Base-by-base conservation (phyloP, 1,139 yeast genomes). In the Pichia sp. region DNA sequence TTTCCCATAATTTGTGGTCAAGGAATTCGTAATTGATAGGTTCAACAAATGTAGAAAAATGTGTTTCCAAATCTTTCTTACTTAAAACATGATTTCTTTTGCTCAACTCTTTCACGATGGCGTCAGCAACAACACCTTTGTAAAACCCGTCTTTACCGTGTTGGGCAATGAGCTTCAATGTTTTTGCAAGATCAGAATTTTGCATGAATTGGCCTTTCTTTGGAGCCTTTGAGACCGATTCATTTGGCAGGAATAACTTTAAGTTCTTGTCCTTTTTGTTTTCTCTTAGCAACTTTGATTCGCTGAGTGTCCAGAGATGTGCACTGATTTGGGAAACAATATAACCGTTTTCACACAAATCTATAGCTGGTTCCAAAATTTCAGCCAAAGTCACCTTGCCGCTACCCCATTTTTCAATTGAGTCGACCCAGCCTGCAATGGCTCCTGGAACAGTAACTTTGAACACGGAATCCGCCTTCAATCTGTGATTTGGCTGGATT, bases 371-470 rank as follows among this genome's bases (percentile, higher is more conserved):
- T 55, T 76, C 76, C 44, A 87, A 71, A 40, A 86, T 75, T 57
- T 87, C 84, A 4, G 67, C 78, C 63, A 87, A 70, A 0, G 81
- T 63, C 15, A 87, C 81, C 10, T 80, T 81, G 1, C 87, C 86
- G 43, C 87, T 82, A 1, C 96, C 95, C 90, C 92, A 87, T 57
- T 71, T 71, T 45, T 79, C 81, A 50, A 78, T 71, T 1, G 89
- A 80, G 67, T 87, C 93, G 50, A 76, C 67, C 93, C 93, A 87
- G 1, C 87, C 92, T 7, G 88, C 87, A 50, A 85, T 78, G 1
- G 89, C 86, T 5, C 95, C 95, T 0, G 93, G 93, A 16, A 86
- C 89, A 46, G 85, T 85, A 8, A 84, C 81, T 0, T 85, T 71
- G 59, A 82, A 81, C 2, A 82, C 79, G 1, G 89, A 84, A 31